Conservation (phyloP, 2,329 filamentous ascomycete species). For the Cucurbitaria berberidis region DNA sequence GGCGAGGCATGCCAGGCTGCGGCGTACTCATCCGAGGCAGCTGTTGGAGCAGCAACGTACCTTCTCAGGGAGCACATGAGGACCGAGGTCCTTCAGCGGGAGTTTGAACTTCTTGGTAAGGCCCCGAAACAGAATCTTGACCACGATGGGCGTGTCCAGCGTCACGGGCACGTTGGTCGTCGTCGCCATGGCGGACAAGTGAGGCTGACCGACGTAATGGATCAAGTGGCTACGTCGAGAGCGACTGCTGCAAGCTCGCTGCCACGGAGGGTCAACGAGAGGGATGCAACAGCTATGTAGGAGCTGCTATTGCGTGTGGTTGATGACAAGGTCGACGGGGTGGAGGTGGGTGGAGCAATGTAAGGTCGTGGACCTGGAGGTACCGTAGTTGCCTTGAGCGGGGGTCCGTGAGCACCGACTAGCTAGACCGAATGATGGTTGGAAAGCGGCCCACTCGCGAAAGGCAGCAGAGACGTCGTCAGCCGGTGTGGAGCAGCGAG, state of each 20-base stretch:
- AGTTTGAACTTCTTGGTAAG: conserved; percentile 84
- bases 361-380: conserved; percentile 18
- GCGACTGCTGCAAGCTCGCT: conserved; percentile 12
- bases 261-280: conserved; percentile 10
- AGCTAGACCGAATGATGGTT: conserved; percentile 1
- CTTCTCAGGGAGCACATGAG: conserved; percentile 77
- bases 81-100: conserved; percentile 81
- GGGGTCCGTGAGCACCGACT: conserved; percentile 16
- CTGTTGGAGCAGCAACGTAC: conserved; percentile 62
- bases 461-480: conserved; percentile 3
- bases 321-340: conserved; percentile 12
- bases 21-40: conserved; percentile 17
- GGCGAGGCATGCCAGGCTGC: conserved; percentile 23
- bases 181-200: conserved; percentile 49
- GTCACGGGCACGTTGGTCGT: conserved; percentile 57
- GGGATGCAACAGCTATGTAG: neutral
- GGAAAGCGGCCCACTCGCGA: neutral
- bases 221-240: conserved; percentile 12
- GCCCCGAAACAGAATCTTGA: conserved; percentile 84
- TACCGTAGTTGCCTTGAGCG: conserved; percentile 26
- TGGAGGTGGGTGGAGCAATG: conserved; percentile 22
- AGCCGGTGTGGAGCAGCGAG: neutral
- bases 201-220: conserved; percentile 34
- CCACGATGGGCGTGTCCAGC: conserved; percentile 76
- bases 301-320: conserved; percentile 5